Base-by-base conservation (phyloP, 768 basidiomycete genomes). In the Calocybe gangraenosa region DNA sequence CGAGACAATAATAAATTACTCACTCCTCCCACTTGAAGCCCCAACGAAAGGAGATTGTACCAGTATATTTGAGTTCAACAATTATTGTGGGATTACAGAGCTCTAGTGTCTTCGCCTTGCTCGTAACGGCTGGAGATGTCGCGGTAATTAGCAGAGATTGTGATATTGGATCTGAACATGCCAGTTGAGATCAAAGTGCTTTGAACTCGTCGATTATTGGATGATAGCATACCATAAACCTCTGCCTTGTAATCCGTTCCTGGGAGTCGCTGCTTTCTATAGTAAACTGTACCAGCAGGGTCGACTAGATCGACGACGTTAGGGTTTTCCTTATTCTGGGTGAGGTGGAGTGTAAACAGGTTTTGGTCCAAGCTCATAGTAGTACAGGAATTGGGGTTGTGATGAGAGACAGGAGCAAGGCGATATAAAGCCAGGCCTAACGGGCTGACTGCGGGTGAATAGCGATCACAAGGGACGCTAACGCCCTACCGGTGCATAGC, bases 301-400 rank as follows among this genome's bases (percentile, higher is more conserved):
- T 91, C 87, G 18, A 79, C 67, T 41, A 92, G 78, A 62, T 92
- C 89, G 18, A 85, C 63, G 14, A 84, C 76, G 53, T 70, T 69
- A 9, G 77, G 74, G 50, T 82, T 73, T 31, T 81, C 74, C 47
- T 78, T 64, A 59, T 76, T 78, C 4, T 78, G 78, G 0, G 75
- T 74, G 45, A 90, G 65, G 51, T 75, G 64, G 44, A 92, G 79
- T 2, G 90, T 92, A 68, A 92, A 92, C 9, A 92, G 69, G 60
- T 91, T 92, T 62, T 88, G 77, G 62, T 92, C 89, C 44, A 92
- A 69, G 58, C 87, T 87, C 89, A 91, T 91, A 55, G 52, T 51
- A 14, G 47, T 38, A 22, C 14, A 17, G 6, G 18, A 25, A 11
- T 46, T 37, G 11, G 10, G 10, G 25, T 14, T 14, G 9, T 18